phyloP scores from a whole-genome alignment of 805 yeast species.

The Ogataea glucozyma region DNA sequence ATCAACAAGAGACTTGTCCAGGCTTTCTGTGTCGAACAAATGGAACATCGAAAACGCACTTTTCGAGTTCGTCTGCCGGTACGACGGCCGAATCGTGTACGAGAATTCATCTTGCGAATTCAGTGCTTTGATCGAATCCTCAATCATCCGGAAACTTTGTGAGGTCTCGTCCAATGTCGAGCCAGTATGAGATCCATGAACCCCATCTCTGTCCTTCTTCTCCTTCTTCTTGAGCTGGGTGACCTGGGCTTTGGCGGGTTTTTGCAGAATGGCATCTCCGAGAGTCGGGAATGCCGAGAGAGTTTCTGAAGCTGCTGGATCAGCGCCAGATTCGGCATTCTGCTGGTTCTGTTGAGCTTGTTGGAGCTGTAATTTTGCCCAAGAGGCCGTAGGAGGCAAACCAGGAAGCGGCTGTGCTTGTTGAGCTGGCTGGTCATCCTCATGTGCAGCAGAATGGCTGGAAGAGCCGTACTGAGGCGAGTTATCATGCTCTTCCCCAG shows the following conservation, averaged over 20 bases:
- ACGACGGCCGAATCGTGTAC: constrained; percentile 30
- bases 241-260: constrained; percentile 19
- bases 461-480: constrained; percentile 5
- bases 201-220: constrained; percentile 31
- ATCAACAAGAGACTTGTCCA: constrained; percentile 17
- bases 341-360: constrained; percentile 36
- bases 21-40: constrained; percentile 18
- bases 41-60: constrained; percentile 27
- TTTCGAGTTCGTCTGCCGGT: constrained; percentile 11
- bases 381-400: constrained; percentile 71
- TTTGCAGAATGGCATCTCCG: constrained; percentile 25
- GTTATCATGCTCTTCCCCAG: constrained; percentile 4
- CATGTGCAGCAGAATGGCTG: constrained; percentile 14
- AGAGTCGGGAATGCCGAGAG: constrained; percentile 35
- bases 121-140: constrained; percentile 30
- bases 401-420: constrained; percentile 30
- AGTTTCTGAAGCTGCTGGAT: constrained; percentile 12
- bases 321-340: constrained; percentile 13
- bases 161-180: constrained; percentile 26
- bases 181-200: constrained; percentile 17
- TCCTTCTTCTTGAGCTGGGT: constrained; percentile 28
- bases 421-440: too few relatives aligned
- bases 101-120: constrained; percentile 26
- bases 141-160: constrained; percentile 27
- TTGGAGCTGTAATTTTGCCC: constrained; percentile 45